phyloP scores from a whole-genome alignment of 2,329 filamentous ascomycete genomes.

The Verticillium nubilum region DNA sequence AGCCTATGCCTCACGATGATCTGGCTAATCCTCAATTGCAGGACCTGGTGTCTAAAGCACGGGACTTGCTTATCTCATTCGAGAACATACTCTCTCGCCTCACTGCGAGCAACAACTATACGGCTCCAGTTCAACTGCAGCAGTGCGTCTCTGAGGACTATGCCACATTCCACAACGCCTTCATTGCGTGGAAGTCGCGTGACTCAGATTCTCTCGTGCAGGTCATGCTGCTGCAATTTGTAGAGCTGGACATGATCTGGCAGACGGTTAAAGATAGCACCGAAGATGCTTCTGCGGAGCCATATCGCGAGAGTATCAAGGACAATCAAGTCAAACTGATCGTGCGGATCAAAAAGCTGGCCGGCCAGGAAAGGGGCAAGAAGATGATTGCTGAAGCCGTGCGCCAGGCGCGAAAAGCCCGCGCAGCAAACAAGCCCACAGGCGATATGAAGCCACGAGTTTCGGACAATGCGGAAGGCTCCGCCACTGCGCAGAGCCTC shows the following conservation, averaged over 20 bases:
- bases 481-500: constrained; percentile 27
- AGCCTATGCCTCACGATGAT: constrained; percentile 43
- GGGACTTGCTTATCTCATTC: constrained; percentile 72
- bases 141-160: constrained; percentile 64
- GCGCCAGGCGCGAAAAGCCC: constrained; percentile 60
- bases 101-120: constrained; percentile 61
- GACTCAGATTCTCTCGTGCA: constrained; percentile 74
- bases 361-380: constrained; percentile 65
- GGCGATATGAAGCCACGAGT: constrained; percentile 68
- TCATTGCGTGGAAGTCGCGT: constrained; percentile 78
- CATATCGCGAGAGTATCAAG: constrained; percentile 76
- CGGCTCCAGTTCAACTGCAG: constrained; percentile 55
- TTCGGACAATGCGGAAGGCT: constrained; percentile 37
- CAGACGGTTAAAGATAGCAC: constrained; percentile 77
- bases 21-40: constrained; percentile 58
- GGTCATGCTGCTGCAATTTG: constrained; percentile 81
- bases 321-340: constrained; percentile 77
- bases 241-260: constrained; percentile 78
- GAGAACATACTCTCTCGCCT: constrained; percentile 66
- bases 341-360: constrained; percentile 72
- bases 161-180: constrained; percentile 69
- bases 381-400: constrained; percentile 71
- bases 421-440: constrained; percentile 58
- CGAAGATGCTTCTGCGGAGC: constrained; percentile 64
- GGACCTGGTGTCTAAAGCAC: constrained; percentile 71